Evolutionary conservation across 2,329 filamentous ascomycete species (phyloP).

Genomic region (Talaromyces sp.): DNA sequence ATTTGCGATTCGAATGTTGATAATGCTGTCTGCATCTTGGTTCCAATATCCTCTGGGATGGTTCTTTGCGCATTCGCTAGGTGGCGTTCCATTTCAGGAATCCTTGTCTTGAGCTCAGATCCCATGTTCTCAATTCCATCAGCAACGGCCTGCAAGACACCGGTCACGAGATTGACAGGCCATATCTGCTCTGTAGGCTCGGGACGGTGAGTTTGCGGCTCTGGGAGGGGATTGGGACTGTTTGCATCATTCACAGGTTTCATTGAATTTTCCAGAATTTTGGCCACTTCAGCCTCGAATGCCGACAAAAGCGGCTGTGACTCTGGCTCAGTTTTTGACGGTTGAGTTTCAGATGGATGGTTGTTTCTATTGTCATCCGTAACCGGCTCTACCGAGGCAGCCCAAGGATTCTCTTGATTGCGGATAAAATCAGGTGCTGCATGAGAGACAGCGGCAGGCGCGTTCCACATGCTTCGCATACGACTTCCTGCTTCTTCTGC

Average conservation of each 20-base stretch:
- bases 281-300: constrained; percentile 41
- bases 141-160: constrained; percentile 34
- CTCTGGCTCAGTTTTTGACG: constrained; percentile 22
- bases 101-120: constrained; percentile 34
- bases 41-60: constrained; percentile 36
- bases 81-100: constrained; percentile 40
- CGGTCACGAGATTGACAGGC: constrained; percentile 32
- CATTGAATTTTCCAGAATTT: constrained; percentile 26
- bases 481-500: constrained; percentile 24
- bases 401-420: constrained; percentile 12
- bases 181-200: constrained; percentile 22
- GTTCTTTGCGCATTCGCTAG: constrained; percentile 34
- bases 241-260: not conserved
- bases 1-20: constrained; percentile 37
- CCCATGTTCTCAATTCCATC: constrained; percentile 35
- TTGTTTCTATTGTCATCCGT: not conserved
- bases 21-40: constrained; percentile 36
- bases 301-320: constrained; percentile 36
- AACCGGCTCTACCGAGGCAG: not conserved
- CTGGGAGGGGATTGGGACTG: constrained; percentile 3
- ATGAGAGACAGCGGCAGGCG: not conserved
- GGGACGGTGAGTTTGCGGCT: constrained; percentile 17
- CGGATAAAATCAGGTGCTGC: not conserved
- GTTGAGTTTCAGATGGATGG: not conserved
- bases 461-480: constrained; percentile 12